phyloP scores from a whole-genome alignment of 306 rosid species.

The Pterocarpus santalinus region DNA sequence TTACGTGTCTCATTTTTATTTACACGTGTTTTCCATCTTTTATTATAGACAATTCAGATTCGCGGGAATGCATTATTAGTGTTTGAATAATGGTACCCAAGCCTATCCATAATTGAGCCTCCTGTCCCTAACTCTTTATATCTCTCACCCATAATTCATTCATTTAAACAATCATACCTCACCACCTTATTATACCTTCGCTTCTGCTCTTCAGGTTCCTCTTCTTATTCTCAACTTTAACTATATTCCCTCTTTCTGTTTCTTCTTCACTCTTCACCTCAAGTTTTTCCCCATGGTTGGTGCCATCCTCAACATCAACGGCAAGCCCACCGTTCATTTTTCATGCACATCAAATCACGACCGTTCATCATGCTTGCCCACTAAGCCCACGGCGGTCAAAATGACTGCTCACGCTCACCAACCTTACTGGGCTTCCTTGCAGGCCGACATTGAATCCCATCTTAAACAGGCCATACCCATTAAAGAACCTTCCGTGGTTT shows the following conservation, averaged over 20 bases:
- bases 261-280: not conserved
- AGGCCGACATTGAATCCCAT: slow-evolving; percentile 66
- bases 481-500: slow-evolving; percentile 64
- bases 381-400: slow-evolving; percentile 33
- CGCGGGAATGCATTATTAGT: too few species aligned
- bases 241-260: not conserved
- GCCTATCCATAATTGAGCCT: too few species aligned
- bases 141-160: too few species aligned
- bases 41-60: too few species aligned
- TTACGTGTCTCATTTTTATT: too few species aligned
- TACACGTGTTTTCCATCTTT: too few species aligned
- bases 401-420: slow-evolving; percentile 23
- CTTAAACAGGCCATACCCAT: slow-evolving; percentile 58
- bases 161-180: too few species aligned
- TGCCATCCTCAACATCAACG: slow-evolving; percentile 25
- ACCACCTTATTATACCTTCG: too few species aligned
- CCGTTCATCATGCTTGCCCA: slow-evolving; percentile 25
- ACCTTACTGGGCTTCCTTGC: slow-evolving; percentile 57
- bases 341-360: slow-evolving; percentile 14
- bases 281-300: slow-evolving; percentile 42
- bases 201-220: too few species aligned
- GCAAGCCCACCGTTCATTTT: slow-evolving; percentile 28
- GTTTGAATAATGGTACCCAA: too few species aligned
- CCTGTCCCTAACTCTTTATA: too few species aligned
- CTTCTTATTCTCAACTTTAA: not conserved